phyloP scores from a whole-genome alignment of 352 stramenopile species.

The Halophytophthora batemanensis region DNA sequence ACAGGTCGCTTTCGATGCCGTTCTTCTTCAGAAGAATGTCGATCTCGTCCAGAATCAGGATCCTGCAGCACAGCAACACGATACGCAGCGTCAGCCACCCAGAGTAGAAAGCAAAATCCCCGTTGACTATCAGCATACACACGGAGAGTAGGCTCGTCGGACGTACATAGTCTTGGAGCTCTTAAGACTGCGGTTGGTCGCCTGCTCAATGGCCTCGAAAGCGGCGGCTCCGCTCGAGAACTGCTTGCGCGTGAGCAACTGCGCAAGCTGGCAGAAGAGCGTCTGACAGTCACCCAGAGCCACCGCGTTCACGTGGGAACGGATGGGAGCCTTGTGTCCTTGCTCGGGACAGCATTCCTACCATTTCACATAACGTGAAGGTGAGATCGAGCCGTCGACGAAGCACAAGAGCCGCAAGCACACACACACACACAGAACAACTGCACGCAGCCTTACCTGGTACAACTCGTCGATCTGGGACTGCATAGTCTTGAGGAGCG shows the following conservation, averaged over 20 bases:
- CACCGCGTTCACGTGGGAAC: constrained; percentile 76
- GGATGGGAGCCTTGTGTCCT: constrained; percentile 33
- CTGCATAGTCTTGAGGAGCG: constrained; percentile 58
- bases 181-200: constrained; percentile 39
- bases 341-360: constrained; percentile 31
- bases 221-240: constrained; percentile 45
- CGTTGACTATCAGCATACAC: not conserved
- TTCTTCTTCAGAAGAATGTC: constrained; percentile 68
- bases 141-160: not conserved
- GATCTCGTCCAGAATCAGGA: constrained; percentile 84
- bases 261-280: constrained; percentile 59
- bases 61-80: constrained; percentile 17
- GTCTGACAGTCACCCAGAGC: constrained; percentile 40
- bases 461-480: constrained; percentile 49
- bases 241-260: constrained; percentile 41
- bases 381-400: constrained; percentile 6
- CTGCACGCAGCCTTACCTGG: constrained; percentile 26
- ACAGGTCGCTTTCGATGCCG: constrained; percentile 66
- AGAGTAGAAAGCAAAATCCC: not conserved
- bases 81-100: not conserved
- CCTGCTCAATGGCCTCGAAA: constrained; percentile 63
- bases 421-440: not conserved
- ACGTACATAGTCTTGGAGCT: constrained; percentile 55
- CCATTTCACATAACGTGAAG: constrained; percentile 5
- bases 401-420: not conserved